A percentile compares a stretch with the other conserved stretches of the same genome.
Conservation (phyloP, 805 yeast genomes). For the Myxozyma nipponensis region DNA sequence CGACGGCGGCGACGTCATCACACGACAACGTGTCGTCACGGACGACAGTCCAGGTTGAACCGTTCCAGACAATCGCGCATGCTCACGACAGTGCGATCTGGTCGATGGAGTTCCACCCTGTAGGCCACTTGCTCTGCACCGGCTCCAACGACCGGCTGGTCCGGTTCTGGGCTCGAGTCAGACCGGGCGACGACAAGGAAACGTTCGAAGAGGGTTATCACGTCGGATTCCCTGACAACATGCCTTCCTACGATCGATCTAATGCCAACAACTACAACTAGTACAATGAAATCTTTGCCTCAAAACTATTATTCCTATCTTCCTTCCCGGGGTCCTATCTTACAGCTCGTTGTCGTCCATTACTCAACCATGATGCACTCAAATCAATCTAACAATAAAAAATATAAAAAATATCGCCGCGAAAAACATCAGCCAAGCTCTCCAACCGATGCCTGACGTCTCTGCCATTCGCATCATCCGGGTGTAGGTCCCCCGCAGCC, state of each 20-base stretch:
- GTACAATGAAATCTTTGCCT: too few species aligned
- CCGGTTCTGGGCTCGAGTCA: constrained; percentile 88
- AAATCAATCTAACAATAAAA: constrained; percentile 46
- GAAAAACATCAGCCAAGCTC: constrained; percentile 53
- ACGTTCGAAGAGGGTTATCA: constrained; percentile 80
- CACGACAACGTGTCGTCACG: constrained; percentile 19
- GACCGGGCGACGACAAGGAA: constrained; percentile 88
- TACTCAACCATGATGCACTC: not conserved
- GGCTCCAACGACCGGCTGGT: constrained; percentile 94
- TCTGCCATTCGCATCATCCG: constrained; percentile 63
- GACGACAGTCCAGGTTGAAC: constrained; percentile 30
- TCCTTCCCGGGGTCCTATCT: too few species aligned
- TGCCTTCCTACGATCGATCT: not conserved
- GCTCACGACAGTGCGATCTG: constrained; percentile 95
- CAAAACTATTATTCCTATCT: too few species aligned
- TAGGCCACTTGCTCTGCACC: constrained; percentile 85
- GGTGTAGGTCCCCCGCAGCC: constrained; percentile 51
- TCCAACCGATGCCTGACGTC: constrained; percentile 59
- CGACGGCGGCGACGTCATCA: constrained; percentile 1
- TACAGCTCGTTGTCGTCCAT: too few species aligned
- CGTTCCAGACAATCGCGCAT: constrained; percentile 58
- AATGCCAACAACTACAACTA: too few species aligned
- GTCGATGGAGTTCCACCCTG: constrained; percentile 85
- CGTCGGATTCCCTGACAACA: not conserved
- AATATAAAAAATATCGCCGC: constrained; percentile 49